Percentiles rank a stretch among this genome's conserved stretches.
Conservation (phyloP, 129 eudicot genomes). For the Flaveria robusta region DNA sequence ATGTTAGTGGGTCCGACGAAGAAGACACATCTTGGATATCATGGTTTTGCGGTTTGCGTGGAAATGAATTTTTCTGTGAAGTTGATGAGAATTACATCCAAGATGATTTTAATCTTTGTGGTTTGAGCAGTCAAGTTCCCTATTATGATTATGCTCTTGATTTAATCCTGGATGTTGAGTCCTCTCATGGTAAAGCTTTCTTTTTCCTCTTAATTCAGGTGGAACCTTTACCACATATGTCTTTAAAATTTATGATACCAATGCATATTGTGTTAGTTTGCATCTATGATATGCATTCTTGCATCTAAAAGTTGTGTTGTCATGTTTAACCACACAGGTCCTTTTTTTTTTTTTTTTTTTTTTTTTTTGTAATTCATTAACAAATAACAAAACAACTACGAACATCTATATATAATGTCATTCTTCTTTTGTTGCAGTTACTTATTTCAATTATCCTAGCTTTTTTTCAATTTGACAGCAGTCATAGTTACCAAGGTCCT, state of each 20-base stretch:
- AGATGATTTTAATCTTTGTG: constrained; percentile 92
- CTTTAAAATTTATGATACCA: neutral
- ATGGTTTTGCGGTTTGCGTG: constrained; percentile 94
- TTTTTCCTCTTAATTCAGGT: constrained; percentile 1
- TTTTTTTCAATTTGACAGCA: neutral
- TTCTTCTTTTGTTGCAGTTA: neutral
- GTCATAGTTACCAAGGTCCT: neutral
- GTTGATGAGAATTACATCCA: constrained; percentile 91
- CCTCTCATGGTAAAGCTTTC: constrained; percentile 65
- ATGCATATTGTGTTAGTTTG: neutral
- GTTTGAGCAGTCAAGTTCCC: constrained; percentile 86
- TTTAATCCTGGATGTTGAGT: constrained; percentile 79
- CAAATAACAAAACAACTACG: neutral
- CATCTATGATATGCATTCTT: neutral
- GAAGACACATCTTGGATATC: constrained; percentile 93
- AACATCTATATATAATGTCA: neutral
- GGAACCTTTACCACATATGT: neutral
- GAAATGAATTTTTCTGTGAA: constrained; percentile 88
- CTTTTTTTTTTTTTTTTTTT: neutral
- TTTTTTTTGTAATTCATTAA: neutral
- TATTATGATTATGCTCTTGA: constrained; percentile 91
- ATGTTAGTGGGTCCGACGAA: constrained; percentile 89
- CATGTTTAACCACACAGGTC: neutral
- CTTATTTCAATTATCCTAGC: neutral
- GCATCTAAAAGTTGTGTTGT: constrained; percentile 5